Base-by-base conservation (phyloP, 2,329 filamentous ascomycete genomes). In the Paecilomyces sp. region DNA sequence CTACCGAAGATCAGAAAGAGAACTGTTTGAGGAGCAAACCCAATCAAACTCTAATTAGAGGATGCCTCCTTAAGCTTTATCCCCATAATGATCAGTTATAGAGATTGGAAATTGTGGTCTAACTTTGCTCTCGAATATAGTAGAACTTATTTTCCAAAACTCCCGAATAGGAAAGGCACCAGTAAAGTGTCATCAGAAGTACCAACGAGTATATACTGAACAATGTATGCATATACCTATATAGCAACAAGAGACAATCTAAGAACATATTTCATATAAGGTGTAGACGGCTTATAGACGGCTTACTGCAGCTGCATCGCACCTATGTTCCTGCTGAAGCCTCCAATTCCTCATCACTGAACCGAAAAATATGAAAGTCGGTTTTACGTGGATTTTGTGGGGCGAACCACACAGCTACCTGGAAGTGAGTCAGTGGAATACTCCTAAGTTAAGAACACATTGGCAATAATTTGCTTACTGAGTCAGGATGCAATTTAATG, bases 1-100 rank as follows among this genome's bases (percentile, higher is more conserved):
- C 66, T 86, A 67, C 83, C 84, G 1, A 77, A 70, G 63, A 73
- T 79, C 54, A 72, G 69, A 58, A 84, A 84, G 75, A 53, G 51
- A 11, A 15, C 51, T 11, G 28, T 53, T 1, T 53, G 22, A 53
- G 22, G n/a, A 6, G 51, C 4, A 25, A 9, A 8, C n/a, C 18
- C 51, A 25, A 24, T 8, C 22, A 3, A 3, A 18, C n/a, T 53
- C 25, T 12, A 12, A 1, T 53, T 2, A 18, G 18, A 25, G 3
- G 50, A 24, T 53, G 7, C 9, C 7, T 28, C 3, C 9, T 9
- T 13, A n/a, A n/a, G n/a, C n/a, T n/a, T n/a, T n/a, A n/a, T n/a
- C n/a, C n/a, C n/a, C n/a, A n/a, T n/a, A n/a, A n/a, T n/a, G n/a
- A n/a, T n/a, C n/a, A n/a, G n/a, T n/a, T n/a, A n/a, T n/a, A n/a